Evolutionary conservation across 1,284 basidiomycete genomes (phyloP).

Genomic region (Cryptococcus sp.): DNA sequence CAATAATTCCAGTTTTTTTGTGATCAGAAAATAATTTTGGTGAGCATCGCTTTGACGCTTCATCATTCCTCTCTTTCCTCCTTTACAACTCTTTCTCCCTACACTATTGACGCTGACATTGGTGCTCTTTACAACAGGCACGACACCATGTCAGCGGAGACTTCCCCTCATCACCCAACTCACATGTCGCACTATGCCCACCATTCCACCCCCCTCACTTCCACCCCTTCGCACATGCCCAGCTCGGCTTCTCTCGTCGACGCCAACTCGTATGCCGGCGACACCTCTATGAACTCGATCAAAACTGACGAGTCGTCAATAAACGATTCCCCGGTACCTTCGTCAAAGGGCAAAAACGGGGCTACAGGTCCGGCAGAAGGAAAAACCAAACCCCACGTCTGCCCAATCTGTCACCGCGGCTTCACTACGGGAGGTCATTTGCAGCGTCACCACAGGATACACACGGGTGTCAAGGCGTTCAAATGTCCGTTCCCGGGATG

Average conservation of each 20-base stretch:
- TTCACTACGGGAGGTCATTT: constrained; percentile 52
- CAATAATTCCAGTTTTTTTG: no score
- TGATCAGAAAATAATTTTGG: no score
- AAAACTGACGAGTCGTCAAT: constrained; percentile 19
- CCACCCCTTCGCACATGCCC: constrained; percentile 10
- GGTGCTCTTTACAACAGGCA: no score
- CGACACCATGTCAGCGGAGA: constrained; percentile 20
- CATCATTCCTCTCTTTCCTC: no score
- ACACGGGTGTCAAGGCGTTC: constrained; percentile 52
- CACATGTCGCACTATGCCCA: constrained; percentile 14
- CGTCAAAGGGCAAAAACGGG: constrained; percentile 48
- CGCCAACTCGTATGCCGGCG: constrained; percentile 13
- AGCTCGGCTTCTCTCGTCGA: constrained; percentile 5
- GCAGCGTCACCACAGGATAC: constrained; percentile 50
- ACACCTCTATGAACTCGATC: constrained; percentile 15
- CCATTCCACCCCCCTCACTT: constrained; percentile 9
- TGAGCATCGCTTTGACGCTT: no score
- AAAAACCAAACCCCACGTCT: constrained; percentile 50
- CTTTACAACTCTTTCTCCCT: no score
- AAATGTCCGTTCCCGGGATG: constrained; percentile 51
- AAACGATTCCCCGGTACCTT: constrained; percentile 7
- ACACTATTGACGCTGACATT: no score
- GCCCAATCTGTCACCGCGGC: constrained; percentile 43
- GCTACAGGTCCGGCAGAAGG: constrained; percentile 50
- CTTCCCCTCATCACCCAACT: constrained; percentile 17